A percentile compares a stretch with the other conserved stretches of the same genome.
These are phyloP conservation scores for Acanthamoeba lenticulata DNA, from an alignment of 208 protist genomes.

Conservation along the genomic window DNA sequence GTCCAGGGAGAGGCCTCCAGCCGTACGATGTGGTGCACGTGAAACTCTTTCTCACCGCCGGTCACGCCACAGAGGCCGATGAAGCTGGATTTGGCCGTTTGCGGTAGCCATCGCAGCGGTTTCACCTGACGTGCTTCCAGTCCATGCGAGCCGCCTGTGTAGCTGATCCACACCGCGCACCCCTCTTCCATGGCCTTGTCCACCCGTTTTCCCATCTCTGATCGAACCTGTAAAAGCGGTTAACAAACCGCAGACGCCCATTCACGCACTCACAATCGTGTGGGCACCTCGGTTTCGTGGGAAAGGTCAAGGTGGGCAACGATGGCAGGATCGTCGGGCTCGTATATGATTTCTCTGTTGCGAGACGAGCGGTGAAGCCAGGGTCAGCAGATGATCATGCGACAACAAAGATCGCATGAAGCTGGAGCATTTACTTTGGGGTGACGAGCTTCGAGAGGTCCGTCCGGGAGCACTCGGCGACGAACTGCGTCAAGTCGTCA, in stretches of 20 bases:
- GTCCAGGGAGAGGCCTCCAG: too few relatives aligned
- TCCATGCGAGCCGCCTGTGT: neutral
- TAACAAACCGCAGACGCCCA: too few relatives aligned
- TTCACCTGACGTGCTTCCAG: neutral
- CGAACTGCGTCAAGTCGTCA: slow-evolving; percentile 73
- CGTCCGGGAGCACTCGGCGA: neutral
- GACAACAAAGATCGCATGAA: too few relatives aligned
- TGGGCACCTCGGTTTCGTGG: neutral
- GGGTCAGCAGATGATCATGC: neutral
- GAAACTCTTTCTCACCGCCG: neutral
- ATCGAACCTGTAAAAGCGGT: neutral
- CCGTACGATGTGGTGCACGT: slow-evolving; percentile 6
- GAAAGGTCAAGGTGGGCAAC: slow-evolving; percentile 5
- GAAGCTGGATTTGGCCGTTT: neutral
- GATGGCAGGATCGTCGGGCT: neutral
- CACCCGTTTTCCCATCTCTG: neutral
- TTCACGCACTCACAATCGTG: too few relatives aligned
- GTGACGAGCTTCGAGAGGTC: neutral
- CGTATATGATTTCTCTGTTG: neutral
- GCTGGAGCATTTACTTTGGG: neutral
- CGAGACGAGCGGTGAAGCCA: neutral
- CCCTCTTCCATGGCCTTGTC: neutral
- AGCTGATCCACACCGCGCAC: neutral
- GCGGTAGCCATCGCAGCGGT: neutral
- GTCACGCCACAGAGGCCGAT: neutral